Evolutionary conservation across 768 basidiomycete genomes (phyloP).

Genomic region (Lyophyllum shimeji): DNA sequence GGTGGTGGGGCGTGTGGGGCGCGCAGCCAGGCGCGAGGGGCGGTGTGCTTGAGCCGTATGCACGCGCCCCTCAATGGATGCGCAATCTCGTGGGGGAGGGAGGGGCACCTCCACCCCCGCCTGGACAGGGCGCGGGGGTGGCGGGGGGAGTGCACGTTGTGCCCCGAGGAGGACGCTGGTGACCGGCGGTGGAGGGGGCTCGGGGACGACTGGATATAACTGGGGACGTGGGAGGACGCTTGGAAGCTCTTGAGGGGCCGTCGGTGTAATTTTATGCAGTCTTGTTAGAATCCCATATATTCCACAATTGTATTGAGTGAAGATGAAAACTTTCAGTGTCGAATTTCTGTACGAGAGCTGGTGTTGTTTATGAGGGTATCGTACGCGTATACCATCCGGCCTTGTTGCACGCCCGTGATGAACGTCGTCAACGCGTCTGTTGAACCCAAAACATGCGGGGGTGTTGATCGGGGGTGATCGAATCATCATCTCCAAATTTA

Average conservation of each 20-base stretch:
- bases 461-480: no score
- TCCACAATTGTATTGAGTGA: no score
- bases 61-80: conserved; percentile 62
- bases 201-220: conserved; percentile 12
- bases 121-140: conserved; percentile 32
- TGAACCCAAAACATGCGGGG: no score
- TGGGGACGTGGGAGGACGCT: conserved; percentile 20
- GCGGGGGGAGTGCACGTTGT: conserved; percentile 57
- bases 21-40: conserved; percentile 39
- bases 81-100: conserved; percentile 46
- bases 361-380: no score
- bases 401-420: no score
- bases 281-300: neutral
- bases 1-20: conserved; percentile 77
- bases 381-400: no score
- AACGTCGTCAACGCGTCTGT: no score
- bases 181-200: conserved; percentile 8
- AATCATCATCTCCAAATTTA: no score
- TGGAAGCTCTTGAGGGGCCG: conserved; percentile 18
- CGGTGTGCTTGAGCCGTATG: conserved; percentile 39
- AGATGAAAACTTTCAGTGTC: no score
- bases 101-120: conserved; percentile 18
- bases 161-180: conserved; percentile 43
- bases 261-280: neutral
- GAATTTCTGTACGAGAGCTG: no score